Evolutionary conservation across 352 stramenopile species (phyloP).

Genomic region (Phytophthora fragariaefolia): DNA sequence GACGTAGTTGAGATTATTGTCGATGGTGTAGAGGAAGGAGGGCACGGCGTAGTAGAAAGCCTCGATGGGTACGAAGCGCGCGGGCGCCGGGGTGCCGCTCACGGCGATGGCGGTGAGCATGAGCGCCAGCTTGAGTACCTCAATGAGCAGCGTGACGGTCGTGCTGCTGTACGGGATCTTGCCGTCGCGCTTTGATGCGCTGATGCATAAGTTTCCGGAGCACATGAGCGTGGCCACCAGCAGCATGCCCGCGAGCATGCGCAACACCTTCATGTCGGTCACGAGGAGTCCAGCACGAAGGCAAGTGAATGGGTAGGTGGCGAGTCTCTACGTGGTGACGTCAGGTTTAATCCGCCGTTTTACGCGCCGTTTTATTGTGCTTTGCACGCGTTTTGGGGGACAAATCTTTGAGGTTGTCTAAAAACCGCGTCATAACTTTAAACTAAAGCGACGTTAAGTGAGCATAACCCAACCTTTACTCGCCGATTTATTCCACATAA

Average conservation of each 20-base stretch:
- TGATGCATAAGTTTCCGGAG: conserved; percentile 86
- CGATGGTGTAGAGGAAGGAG: conserved; percentile 87
- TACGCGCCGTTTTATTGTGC: neutral
- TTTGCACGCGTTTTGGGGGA: too few relatives aligned
- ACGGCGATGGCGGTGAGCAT: conserved; percentile 52
- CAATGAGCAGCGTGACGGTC: conserved; percentile 86
- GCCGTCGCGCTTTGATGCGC: conserved; percentile 78
- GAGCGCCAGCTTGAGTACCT: conserved; percentile 80
- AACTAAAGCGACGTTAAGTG: too few relatives aligned
- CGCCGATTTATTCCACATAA: too few relatives aligned
- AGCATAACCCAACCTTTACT: too few relatives aligned
- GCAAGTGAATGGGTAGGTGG: neutral
- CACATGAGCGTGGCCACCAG: conserved; percentile 73
- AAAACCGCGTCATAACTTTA: too few relatives aligned
- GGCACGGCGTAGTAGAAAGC: conserved; percentile 80
- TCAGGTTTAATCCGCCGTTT: conserved; percentile 2
- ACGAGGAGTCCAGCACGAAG: neutral
- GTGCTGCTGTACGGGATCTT: conserved; percentile 85
- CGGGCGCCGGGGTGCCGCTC: conserved; percentile 45
- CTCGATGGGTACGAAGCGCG: conserved; percentile 58
- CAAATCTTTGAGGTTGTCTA: too few relatives aligned
- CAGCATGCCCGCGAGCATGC: conserved; percentile 71
- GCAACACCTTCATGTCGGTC: conserved; percentile 43
- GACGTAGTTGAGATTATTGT: conserved; percentile 92
- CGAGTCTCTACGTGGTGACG: conserved; percentile 27